These are phyloP conservation scores for Euphorbia pulcherrima DNA, from an alignment of 345 rosid genomes.

Conservation along the genomic window DNA sequence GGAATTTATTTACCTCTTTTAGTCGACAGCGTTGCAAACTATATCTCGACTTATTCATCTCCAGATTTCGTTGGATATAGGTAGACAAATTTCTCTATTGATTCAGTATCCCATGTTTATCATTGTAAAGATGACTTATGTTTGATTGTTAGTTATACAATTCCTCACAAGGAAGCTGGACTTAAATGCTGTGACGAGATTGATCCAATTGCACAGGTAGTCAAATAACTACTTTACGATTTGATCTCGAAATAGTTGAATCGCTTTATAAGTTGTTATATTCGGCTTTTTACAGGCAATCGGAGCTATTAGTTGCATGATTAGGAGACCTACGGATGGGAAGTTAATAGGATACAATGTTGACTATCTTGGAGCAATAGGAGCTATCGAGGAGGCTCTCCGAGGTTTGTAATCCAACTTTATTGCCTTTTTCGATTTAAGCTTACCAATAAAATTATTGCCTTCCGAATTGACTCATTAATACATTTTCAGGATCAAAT, in stretches of 20 bases:
- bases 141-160: conserved; percentile 35
- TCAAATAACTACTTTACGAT: neutral
- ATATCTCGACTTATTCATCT: conserved; percentile 39
- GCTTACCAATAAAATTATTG: neutral
- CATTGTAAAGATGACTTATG: neutral
- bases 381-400: conserved; percentile 57
- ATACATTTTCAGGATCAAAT: conserved; percentile 33
- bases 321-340: conserved; percentile 50
- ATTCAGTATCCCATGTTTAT: neutral
- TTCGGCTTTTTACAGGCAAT: conserved; percentile 34
- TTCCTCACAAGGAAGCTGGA: conserved; percentile 55
- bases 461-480: neutral
- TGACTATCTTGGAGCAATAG: conserved; percentile 60
- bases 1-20: conserved; percentile 55
- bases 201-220: conserved; percentile 52
- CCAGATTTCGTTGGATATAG: conserved; percentile 56
- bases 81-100: conserved; percentile 22
- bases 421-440: neutral
- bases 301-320: conserved; percentile 57
- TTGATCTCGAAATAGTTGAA: neutral
- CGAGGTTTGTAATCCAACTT: conserved; percentile 33
- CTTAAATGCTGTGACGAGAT: conserved; percentile 50
- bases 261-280: neutral
- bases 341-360: conserved; percentile 48
- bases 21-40: conserved; percentile 49